A percentile compares a stretch with the other conserved stretches of the same genome.
Evolutionary conservation across 192 early-diverging fungal species (phyloP).

Genomic region (Fimicolochytrium jonesii): DNA sequence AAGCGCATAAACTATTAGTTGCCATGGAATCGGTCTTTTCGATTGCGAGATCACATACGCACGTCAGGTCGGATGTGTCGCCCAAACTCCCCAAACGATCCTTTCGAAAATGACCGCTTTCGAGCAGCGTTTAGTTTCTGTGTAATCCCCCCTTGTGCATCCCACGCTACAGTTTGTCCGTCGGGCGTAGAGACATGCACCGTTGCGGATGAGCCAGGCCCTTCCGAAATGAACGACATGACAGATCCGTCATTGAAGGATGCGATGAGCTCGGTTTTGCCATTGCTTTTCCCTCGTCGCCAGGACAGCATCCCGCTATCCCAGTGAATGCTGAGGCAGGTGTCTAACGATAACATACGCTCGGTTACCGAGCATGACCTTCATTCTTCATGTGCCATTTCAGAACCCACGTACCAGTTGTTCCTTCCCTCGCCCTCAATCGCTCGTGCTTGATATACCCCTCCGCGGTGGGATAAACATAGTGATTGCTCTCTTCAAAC

Average conservation of each 20-base stretch:
- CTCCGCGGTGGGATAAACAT: constrained; percentile 27
- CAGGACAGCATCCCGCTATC: background rate
- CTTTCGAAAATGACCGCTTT: background rate
- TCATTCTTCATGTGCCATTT: background rate
- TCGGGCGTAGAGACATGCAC: constrained; percentile 11
- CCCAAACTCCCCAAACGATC: constrained; percentile 14
- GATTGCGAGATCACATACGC: constrained; percentile 1
- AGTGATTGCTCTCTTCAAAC: constrained; percentile 10
- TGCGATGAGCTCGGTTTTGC: constrained; percentile 8
- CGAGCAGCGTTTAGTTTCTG: constrained; percentile 8
- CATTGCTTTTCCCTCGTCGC: background rate
- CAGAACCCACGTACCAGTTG: constrained; percentile 14
- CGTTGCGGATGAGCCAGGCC: background rate
- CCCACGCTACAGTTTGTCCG: constrained; percentile 26
- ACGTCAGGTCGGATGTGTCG: constrained; percentile 22
- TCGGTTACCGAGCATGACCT: background rate
- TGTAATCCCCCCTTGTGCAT: constrained; percentile 12
- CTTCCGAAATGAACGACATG: constrained; percentile 10
- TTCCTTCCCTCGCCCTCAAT: constrained; percentile 10
- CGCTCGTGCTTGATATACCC: constrained; percentile 13
- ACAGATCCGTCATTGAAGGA: constrained; percentile 22
- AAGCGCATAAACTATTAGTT: background rate
- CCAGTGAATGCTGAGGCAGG: constrained; percentile 5
- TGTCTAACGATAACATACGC: constrained; percentile 6
- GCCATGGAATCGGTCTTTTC: background rate